Percentiles rank a stretch among this genome's conserved stretches.
Evolutionary conservation across 768 basidiomycete species (phyloP).

Genomic region (Leucocoprinus leucothites): DNA sequence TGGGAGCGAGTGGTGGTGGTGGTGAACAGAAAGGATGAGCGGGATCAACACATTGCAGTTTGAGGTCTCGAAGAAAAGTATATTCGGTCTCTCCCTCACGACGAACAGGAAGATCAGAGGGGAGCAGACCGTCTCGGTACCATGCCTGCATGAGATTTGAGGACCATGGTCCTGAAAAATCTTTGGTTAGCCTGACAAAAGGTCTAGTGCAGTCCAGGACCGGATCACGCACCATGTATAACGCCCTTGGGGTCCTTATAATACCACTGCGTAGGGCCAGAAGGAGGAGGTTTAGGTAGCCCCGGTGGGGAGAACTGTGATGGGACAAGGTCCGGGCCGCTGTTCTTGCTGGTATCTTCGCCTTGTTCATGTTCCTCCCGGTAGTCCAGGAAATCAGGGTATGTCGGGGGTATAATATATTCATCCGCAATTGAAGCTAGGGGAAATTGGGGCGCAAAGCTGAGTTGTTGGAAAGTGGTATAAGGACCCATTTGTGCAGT

Average conservation of each 20-base stretch:
- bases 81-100: conserved; percentile 72
- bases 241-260: conserved; percentile 82
- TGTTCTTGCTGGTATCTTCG: conserved; percentile 29
- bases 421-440: conserved; percentile 85
- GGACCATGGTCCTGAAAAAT: conserved; percentile 74
- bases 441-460: conserved; percentile 85
- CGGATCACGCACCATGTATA: conserved; percentile 59
- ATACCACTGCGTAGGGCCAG: conserved; percentile 73
- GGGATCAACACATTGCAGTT: conserved; percentile 79
- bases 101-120: conserved; percentile 78
- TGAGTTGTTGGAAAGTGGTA: conserved; percentile 88
- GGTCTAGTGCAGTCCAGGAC: conserved; percentile 10
- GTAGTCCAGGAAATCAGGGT: conserved; percentile 74
- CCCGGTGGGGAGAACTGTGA: conserved; percentile 79
- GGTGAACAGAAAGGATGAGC: conserved; percentile 67
- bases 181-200: neutral
- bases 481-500: conserved; percentile 78
- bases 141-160: conserved; percentile 85
- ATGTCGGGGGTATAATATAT: conserved; percentile 89
- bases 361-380: conserved; percentile 62
- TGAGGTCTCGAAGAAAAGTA: conserved; percentile 66
- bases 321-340: conserved; percentile 38
- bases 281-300: conserved; percentile 65
- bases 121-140: conserved; percentile 82
- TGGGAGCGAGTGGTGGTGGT: conserved; percentile 17